Base-by-base conservation (phyloP, 345 rosid species). In the Pistacia integerrima region DNA sequence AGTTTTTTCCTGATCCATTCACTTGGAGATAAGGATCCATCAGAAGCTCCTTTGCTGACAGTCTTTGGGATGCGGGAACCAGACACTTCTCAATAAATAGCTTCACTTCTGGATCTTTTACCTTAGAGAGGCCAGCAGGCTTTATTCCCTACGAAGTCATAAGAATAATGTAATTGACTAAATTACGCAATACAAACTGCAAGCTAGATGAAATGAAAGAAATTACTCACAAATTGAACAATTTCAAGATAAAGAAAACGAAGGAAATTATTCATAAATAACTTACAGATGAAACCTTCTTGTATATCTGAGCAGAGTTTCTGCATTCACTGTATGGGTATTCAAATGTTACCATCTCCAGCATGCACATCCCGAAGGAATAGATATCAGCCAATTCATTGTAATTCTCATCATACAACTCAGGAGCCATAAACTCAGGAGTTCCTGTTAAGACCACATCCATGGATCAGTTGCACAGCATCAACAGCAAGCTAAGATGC, bases 401-500 rank as follows among this genome's bases (percentile, higher is more conserved):
- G 84, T 91, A 93, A 76, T 87, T 84, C 83, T 93, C 96, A 25
- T 93, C 95, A 70, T 93, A 93, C 64, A 93, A 81, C 87, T 93
- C 97, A 0, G 97, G 97, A 75, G 97, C 97, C 97, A 93, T 93
- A 83, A 91, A 93, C 78, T 93, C 97, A 3, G 97, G 97, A 70
- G 95, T 93, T 78, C 92, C 97, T 89, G 74, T 74, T 41, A 56
- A 18, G 65, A 66, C 38, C 55, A 78, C 46, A 82, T 20, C 12
- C 72, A 76, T 38, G 69, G 51, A 72, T 61, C 8, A 59, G 28
- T 36, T 36, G 48, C 28, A 72, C 17, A 61, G 60, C 18, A 48
- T 14, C 51, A 48, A 44, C 16, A 74, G 35, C 68, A 68, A 60
- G 63, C 17, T 49, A 64, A 75, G 38, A 79, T 46, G 25, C 2